phyloP scores from a whole-genome alignment of 176 grass and related monocot genomes.

The Carex scoparia region DNA sequence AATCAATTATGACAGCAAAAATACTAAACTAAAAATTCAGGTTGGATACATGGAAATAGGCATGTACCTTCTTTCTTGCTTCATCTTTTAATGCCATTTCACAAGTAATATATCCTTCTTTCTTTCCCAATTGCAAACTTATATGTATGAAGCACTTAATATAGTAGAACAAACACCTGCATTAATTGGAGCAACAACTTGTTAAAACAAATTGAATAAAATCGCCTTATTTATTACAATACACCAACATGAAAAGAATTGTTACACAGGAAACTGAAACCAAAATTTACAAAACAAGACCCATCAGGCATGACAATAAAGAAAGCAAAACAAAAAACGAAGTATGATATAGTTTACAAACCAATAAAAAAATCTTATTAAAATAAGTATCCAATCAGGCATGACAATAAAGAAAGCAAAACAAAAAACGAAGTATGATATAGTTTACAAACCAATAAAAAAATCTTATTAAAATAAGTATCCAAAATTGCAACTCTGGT shows the following conservation, averaged over 20 bases:
- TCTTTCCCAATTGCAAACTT: background rate
- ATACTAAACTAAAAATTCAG: background rate
- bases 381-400: background rate
- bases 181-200: background rate
- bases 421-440: background rate
- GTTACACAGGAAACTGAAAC: background rate
- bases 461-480: background rate
- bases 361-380: background rate
- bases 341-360: background rate
- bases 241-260: background rate
- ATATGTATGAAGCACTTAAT: background rate
- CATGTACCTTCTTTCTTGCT: slow-evolving; percentile 22
- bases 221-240: background rate
- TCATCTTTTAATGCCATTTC: slow-evolving; percentile 20
- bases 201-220: background rate
- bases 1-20: background rate
- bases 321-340: background rate
- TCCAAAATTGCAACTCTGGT: background rate
- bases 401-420: background rate
- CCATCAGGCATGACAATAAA: background rate
- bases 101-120: background rate
- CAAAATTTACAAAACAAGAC: background rate
- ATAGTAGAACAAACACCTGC: background rate
- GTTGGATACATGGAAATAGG: background rate
- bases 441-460: background rate